Conservation (phyloP, 2,329 filamentous ascomycete species). For the Pezicula rhizophila region DNA sequence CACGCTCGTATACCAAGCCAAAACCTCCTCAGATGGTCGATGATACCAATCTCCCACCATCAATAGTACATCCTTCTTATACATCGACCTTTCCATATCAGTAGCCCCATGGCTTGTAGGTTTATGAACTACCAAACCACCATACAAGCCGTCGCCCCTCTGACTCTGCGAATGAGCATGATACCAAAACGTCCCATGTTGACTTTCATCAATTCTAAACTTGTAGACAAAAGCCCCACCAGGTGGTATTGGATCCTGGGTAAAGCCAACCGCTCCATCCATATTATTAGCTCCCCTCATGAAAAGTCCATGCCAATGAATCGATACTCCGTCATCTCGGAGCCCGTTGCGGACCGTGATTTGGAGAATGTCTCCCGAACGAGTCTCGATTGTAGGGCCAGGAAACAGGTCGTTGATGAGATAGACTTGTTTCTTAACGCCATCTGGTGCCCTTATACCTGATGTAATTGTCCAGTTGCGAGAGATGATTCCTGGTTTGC, state of each 20-base stretch:
- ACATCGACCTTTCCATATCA: slow-evolving; percentile 13
- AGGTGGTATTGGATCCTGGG: neutral
- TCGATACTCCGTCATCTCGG: slow-evolving; percentile 26
- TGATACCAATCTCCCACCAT: slow-evolving; percentile 46
- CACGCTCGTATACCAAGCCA: slow-evolving; percentile 37
- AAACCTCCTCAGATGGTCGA: slow-evolving; percentile 32
- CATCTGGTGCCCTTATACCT: slow-evolving; percentile 37
- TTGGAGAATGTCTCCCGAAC: slow-evolving; percentile 1
- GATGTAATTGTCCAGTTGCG: slow-evolving; percentile 36
- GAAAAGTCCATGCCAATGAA: slow-evolving; percentile 43
- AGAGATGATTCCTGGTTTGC: slow-evolving; percentile 27
- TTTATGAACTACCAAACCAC: slow-evolving; percentile 39
- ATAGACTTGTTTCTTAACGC: slow-evolving; percentile 42
- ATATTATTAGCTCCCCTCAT: slow-evolving; percentile 24
- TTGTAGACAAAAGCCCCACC: neutral
- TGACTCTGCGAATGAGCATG: slow-evolving; percentile 39
- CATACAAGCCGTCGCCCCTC: slow-evolving; percentile 40
- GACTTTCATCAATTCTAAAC: slow-evolving; percentile 1
- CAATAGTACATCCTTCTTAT: slow-evolving; percentile 37
- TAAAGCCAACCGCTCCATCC: slow-evolving; percentile 2
- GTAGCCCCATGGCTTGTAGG: slow-evolving; percentile 13
- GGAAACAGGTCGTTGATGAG: slow-evolving; percentile 44
- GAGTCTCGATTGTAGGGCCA: slow-evolving; percentile 36
- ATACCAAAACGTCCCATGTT: slow-evolving; percentile 26
- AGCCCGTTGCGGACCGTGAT: neutral